Base-by-base conservation (phyloP, 2,329 filamentous ascomycete genomes). In the Aspergillus terreus region DNA sequence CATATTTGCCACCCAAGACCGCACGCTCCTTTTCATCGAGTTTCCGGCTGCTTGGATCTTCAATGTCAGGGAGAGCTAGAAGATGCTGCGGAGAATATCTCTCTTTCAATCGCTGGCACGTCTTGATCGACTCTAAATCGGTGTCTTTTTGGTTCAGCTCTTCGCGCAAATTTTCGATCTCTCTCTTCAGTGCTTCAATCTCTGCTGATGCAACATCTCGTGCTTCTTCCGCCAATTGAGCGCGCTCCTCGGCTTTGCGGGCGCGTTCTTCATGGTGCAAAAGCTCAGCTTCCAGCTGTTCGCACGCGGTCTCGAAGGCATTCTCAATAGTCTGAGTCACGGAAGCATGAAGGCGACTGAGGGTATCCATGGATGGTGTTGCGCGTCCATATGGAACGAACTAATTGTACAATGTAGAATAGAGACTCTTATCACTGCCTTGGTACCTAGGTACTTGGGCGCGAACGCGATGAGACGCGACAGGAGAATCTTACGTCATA, bases 301-400 rank as follows among this genome's bases (percentile, higher is more conserved):
- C 53, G 46, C 66, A 66, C 15, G 64, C 67, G 51, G 62, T 53
- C 27, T 63, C 54, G 42, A 72, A 67, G 4, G 59, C 58, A 7
- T 50, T 49, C 25, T 68, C 62, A 45, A 64, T 64, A 19, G 55
- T 48, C 30, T 65, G 58, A 23, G 61, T 47, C 44, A 71, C 51
- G 44, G 66, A 65, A 36, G 48, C 47, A 42, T 68, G 67, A 30
- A 71, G 60, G 12, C 60, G 57, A 45, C 62, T 63, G 21, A 71
- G 44, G 25, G 61, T 47, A 25, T 71, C 69, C 69, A 71, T 67
- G n/a, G 47, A 44, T 43, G 14, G 47, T 32, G 41, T 11, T 6
- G 19, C 23, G 9, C 27, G 27, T 30, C 27, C 27, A 30, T 30
- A 30, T 7, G 27, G 27, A 30, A 11, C 9, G 27, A 7, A 30